phyloP scores from a whole-genome alignment of 2,329 filamentous ascomycete species.

The Ophiostoma sp. region DNA sequence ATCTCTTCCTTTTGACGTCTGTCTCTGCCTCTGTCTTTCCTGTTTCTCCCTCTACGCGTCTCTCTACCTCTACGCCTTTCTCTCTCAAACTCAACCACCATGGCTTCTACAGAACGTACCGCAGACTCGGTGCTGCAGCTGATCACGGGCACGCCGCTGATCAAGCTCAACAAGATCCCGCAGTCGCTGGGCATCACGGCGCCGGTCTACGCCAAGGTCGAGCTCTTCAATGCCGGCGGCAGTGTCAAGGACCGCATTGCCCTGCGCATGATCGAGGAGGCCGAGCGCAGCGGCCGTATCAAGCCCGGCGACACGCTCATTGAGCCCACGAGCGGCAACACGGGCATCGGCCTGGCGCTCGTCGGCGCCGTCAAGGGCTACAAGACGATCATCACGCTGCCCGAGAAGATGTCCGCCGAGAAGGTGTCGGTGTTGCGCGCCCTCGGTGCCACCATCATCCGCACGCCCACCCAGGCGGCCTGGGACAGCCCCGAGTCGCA shows the following conservation, averaged over 20 bases:
- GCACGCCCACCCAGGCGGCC: slow-evolving; percentile 91
- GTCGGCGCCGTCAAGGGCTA: slow-evolving; percentile 96
- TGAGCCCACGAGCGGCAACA: slow-evolving; percentile 96
- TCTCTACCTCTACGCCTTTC: not conserved
- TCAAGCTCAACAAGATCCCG: slow-evolving; percentile 87
- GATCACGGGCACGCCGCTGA: slow-evolving; percentile 93
- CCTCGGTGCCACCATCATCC: slow-evolving; percentile 92
- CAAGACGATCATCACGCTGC: slow-evolving; percentile 96
- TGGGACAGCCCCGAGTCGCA: slow-evolving; percentile 94
- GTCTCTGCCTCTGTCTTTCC: not conserved
- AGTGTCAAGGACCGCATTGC: slow-evolving; percentile 95
- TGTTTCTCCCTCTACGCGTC: not conserved
- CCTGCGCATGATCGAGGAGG: slow-evolving; percentile 93
- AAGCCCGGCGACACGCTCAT: slow-evolving; percentile 96
- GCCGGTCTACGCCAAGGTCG: slow-evolving; percentile 83
- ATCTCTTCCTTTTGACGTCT: not conserved
- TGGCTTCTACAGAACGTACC: slow-evolving; percentile 18
- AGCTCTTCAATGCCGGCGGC: slow-evolving; percentile 90
- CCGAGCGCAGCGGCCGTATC: slow-evolving; percentile 84
- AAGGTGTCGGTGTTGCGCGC: slow-evolving; percentile 90
- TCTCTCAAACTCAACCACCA: not conserved
- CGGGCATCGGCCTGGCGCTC: slow-evolving; percentile 90
- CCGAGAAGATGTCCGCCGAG: slow-evolving; percentile 98
- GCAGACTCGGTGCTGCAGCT: slow-evolving; percentile 50
- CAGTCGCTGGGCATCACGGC: slow-evolving; percentile 84